Base-by-base conservation (phyloP, 1,284 basidiomycete genomes). In the Ceratobasidium papillatum region DNA sequence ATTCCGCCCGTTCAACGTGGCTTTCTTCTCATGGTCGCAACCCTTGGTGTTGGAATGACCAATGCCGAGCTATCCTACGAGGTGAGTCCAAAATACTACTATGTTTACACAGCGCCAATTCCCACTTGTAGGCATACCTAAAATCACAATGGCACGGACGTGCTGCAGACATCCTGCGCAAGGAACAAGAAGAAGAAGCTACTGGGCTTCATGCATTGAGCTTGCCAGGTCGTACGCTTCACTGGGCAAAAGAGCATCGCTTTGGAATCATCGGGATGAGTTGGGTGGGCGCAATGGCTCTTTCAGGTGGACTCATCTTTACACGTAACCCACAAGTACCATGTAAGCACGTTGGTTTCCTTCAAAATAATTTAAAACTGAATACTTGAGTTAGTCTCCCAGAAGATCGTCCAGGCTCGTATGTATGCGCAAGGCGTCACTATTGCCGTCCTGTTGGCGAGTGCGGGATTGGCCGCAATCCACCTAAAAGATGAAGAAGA, bases 401-500 rank as follows among this genome's bases (percentile, higher is more conserved):
- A 68, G 17, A 68, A 68, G 51, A 68, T 68, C 27, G 65, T 68
- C 7, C 65, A 68, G 43, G 51, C 36, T n/a, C 65, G 65, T 68
- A 68, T 68, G 65, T 68, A 68, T 56, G 65, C 65, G 47, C 65
- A 68, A n/a, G 65, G 65, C 11, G 36, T 56, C 3, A 68, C 65
- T 5, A 52, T 68, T 34, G 65, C 65, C 5, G 65, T 54, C 2
- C 22, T 68, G 34, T 14, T 56, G 36, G 65, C 65, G n/a, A 68
- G 65, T 51, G 65, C 65, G 17, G 65, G 65, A 3, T 36, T 68
- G n/a, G 49, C 65, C 11, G 65, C 65, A 25, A 68, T 68, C 9
- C 65, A 56, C 17, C 27, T 56, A 9, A 49, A 68, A 1, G 79
- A 78, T 38, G 87, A 89, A 59, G 79, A 84, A 34, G 90, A 91